Base-by-base conservation (phyloP, 73 alveolate genomes). In the Stentor coeruleus region DNA sequence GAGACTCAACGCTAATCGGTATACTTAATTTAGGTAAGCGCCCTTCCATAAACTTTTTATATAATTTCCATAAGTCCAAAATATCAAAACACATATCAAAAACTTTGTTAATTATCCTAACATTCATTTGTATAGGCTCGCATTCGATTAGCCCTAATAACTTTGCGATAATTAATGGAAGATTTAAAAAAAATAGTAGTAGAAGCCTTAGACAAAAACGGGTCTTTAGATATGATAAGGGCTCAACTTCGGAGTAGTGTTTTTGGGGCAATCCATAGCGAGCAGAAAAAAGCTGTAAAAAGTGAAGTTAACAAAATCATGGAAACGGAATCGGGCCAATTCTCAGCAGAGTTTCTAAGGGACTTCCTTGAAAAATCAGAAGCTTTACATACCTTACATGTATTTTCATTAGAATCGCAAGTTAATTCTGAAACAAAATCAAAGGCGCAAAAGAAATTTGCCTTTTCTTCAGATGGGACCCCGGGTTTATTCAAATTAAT, bases 281-380 rank as follows among this genome's bases (percentile, higher is more conserved):
- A 66, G 81, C 59, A 66, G 2, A n/a, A 36, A 15, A 57, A 66
- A 66, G 59, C 73, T 20, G 81, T 36, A 20, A 66, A 66, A 28
- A 28, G 59, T 0, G 81, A 33, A 36, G 81, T 57, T 28, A 20
- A 33, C 15, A 66, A 66, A 66, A 57, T 36, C 0, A 66, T 66
- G 81, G 81, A 66, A 36, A 33, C 81, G n/a, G 81, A 28, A n/a
- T n/a, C 81, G 20, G 81, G 81, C 2, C 81, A 66, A 30, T n/a
- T 66, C 0, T 28, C 37, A 20, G n/a, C 59, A 30, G 81, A 66
- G 81, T 57, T 66, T 20, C 35, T 66, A 36, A 66, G 81, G 49
- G 81, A 66, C 35, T 66, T 66, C 30, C 35, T 66, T 36, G 37
- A 66, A 66, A 33, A 28, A 15, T 66, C 35, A 33, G 49, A 30